Conservation (phyloP, 345 rosid species). For the Ricinus communis region DNA sequence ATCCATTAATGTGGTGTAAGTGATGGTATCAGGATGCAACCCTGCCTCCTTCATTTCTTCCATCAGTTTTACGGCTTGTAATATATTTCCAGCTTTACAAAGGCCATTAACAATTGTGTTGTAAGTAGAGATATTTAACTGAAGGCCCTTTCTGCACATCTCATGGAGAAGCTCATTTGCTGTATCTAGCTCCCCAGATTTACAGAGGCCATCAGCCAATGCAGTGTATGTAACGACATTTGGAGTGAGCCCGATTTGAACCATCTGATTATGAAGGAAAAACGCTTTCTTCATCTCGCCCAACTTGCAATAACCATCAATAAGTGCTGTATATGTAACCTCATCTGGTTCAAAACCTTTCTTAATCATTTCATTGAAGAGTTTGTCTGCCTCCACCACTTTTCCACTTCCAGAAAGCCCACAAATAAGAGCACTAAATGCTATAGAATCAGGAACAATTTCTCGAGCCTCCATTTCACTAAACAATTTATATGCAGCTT, state of each 20-base stretch:
- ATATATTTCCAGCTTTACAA: conserved; percentile 69
- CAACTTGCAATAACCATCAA: conserved; percentile 83
- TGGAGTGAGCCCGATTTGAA: conserved; percentile 59
- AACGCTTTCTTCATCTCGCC: conserved; percentile 73
- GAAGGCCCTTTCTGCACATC: conserved; percentile 74
- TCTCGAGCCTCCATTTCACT: conserved; percentile 53
- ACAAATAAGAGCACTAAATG: conserved; percentile 70
- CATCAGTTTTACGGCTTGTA: conserved; percentile 65
- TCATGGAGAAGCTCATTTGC: conserved; percentile 92
- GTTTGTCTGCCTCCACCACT: conserved; percentile 60
- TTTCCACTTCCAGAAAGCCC: conserved; percentile 70
- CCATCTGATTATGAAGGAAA: conserved; percentile 78
- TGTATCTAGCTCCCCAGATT: conserved; percentile 69
- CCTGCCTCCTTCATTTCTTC: conserved; percentile 69
- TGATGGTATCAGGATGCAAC: conserved; percentile 57
- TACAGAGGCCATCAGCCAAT: conserved; percentile 85
- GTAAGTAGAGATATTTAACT: conserved; percentile 69
- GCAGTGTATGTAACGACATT: conserved; percentile 84
- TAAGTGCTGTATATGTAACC: conserved; percentile 70
- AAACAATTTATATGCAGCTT: conserved; percentile 53
- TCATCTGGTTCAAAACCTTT: conserved; percentile 69
- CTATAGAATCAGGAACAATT: conserved; percentile 60
- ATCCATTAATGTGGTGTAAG: conserved; percentile 86
- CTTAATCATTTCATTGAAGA: conserved; percentile 59
- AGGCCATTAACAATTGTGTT: conserved; percentile 77